Evolutionary conservation across 805 yeast genomes (phyloP).

Genomic region (Saccharomycopsis javanensis): DNA sequence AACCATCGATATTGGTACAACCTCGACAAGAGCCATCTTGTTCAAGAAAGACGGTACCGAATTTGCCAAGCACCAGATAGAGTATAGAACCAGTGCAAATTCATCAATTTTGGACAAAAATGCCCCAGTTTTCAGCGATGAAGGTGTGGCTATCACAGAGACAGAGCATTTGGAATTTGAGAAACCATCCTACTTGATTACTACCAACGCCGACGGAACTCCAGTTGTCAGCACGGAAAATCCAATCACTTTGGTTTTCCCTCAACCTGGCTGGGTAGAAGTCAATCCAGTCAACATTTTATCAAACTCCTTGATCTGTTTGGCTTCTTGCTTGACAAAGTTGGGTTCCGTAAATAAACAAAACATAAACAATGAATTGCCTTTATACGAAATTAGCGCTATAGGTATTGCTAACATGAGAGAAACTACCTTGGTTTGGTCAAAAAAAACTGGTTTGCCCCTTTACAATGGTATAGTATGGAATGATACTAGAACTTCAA

Average conservation of each 20-base stretch:
- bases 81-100: slow-evolving; percentile 66
- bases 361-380: slow-evolving; percentile 31
- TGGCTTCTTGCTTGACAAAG: slow-evolving; percentile 52
- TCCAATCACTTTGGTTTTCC: slow-evolving; percentile 61
- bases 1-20: slow-evolving; percentile 84
- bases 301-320: slow-evolving; percentile 71
- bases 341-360: slow-evolving; percentile 49
- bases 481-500: slow-evolving; percentile 87
- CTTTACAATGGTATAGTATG: slow-evolving; percentile 86
- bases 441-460: slow-evolving; percentile 71
- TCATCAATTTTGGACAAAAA: slow-evolving; percentile 27
- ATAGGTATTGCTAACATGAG: slow-evolving; percentile 94
- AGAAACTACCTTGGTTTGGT: slow-evolving; percentile 89
- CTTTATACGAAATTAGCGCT: slow-evolving; percentile 55
- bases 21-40: slow-evolving; percentile 80
- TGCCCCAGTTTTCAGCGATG: slow-evolving; percentile 56
- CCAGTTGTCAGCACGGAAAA: slow-evolving; percentile 19
- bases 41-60: slow-evolving; percentile 68
- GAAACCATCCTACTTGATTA: slow-evolving; percentile 24
- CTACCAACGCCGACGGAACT: neutral
- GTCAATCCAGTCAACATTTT: slow-evolving; percentile 80
- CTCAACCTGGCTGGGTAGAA: slow-evolving; percentile 89
- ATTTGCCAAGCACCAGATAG: slow-evolving; percentile 82
- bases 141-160: slow-evolving; percentile 57
- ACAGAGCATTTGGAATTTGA: slow-evolving; percentile 54